Base-by-base conservation (phyloP, 78 protist genomes). In the Dictyostelium brefeldianum region DNA sequence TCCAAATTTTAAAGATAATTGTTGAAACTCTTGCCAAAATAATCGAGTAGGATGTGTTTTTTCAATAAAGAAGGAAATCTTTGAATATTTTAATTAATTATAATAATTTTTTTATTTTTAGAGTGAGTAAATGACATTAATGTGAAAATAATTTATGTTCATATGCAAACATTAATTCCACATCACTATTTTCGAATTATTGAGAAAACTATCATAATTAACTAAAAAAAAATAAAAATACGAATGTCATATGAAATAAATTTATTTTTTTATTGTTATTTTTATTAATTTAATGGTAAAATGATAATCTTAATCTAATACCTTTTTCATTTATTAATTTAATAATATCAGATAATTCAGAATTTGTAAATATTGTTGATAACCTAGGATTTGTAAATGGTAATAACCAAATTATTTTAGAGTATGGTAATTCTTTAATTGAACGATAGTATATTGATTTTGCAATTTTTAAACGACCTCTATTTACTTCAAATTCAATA, bases 361-460 rank as follows among this genome's bases (percentile, higher is more conserved):
- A 5, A 1, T 10, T 6, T 17, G 22, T 78, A 31, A 78, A 78
- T 4, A 14, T 25, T 78, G 20, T 18, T 11, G 64, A 54, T 31
- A 78, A 18, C 18, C 27, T 25, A 27, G 9, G 5, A 18, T 83
- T 69, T n/a, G 74, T n/a, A 47, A 74, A 87, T 7, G 92, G 83
- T n/a, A 87, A n/a, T 46, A 77, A 47, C 92, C 92, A 87, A 62
- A 87, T 87, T 22, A 11, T 4, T 54, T 87, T 87, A 8, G 92
- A 53, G 70, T 64, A 87, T 10, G 92, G 92, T 62, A 87, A n/a
- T 64, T 74, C 79, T 64, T 62, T 87, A 17, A 87, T 87, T 11
- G 92, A 70, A 9, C 83, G 54, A 62, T 87, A 77, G 54, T 87
- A 87, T 17, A 87, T 67, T 57, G 92, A 75, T 31, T 87, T 87